Evolutionary conservation across 257 asterid genomes (phyloP).

Genomic region (Echium plantagineum): DNA sequence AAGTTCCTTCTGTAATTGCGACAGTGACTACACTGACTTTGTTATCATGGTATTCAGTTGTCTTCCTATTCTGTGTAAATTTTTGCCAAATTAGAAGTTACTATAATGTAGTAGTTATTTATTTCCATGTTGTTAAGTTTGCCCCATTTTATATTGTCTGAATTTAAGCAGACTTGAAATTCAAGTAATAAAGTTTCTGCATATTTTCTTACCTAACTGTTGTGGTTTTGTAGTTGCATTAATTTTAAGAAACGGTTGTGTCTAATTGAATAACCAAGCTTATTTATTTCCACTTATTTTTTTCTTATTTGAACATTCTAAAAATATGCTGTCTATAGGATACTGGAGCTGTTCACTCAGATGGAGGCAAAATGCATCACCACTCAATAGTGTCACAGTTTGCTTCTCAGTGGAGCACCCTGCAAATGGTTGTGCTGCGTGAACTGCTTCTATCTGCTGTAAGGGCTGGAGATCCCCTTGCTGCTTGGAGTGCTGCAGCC

Average conservation of each 20-base stretch:
- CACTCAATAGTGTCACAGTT: slow-evolving; percentile 72
- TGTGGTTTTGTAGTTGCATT: background rate
- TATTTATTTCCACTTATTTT: background rate
- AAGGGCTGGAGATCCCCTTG: slow-evolving; percentile 97
- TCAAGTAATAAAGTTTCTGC: no score
- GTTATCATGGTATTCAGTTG: no score
- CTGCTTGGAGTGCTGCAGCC: slow-evolving; percentile 99
- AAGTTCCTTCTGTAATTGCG: no score
- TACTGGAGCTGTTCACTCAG: slow-evolving; percentile 41
- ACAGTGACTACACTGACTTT: no score
- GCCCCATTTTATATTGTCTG: background rate
- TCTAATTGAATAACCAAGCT: background rate
- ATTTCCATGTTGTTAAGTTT: background rate
- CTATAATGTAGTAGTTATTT: no score
- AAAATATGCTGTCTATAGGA: slow-evolving; percentile 24
- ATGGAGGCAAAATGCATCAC: slow-evolving; percentile 76
- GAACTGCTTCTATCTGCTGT: slow-evolving; percentile 94
- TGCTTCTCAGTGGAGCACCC: slow-evolving; percentile 98
- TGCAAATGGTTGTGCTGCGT: slow-evolving; percentile 96
- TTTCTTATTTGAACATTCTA: slow-evolving; percentile 2
- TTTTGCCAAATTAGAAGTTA: no score
- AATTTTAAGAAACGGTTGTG: no score
- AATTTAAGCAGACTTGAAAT: background rate
- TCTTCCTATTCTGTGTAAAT: no score
- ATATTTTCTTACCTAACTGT: background rate